A percentile compares a stretch with the other conserved stretches of the same genome.
These are phyloP conservation scores for Zygotorulaspora danielsina DNA, from an alignment of 805 yeast species.

Conservation along the genomic window DNA sequence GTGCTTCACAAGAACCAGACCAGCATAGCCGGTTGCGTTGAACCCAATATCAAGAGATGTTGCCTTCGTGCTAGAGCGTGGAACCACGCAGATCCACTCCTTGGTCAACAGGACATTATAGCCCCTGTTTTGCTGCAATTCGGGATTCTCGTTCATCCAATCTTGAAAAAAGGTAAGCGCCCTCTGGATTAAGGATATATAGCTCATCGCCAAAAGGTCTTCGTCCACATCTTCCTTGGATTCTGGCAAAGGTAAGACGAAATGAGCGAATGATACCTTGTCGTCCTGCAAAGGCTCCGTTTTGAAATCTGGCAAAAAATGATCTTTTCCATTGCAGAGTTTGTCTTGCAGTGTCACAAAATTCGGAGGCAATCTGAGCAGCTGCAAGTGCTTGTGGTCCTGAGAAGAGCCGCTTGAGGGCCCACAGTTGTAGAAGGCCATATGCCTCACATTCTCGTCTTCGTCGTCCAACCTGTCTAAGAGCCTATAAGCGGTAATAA, in stretches of 20 bases:
- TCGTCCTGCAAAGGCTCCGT: conserved; percentile 58
- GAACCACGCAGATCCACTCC: conserved; percentile 82
- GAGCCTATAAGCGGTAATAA: conserved; percentile 53
- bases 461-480: conserved; percentile 46
- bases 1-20: conserved; percentile 72
- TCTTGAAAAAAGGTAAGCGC: conserved; percentile 64
- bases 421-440: conserved; percentile 89
- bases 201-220: conserved; percentile 61
- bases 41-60: conserved; percentile 51
- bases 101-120: conserved; percentile 81
- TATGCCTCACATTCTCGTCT: conserved; percentile 46
- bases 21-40: conserved; percentile 78
- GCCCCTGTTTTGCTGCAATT: conserved; percentile 42
- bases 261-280: conserved; percentile 77
- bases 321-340: conserved; percentile 40
- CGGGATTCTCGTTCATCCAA: conserved; percentile 31
- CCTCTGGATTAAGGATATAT: conserved; percentile 68
- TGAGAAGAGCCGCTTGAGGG: conserved; percentile 90
- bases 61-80: conserved; percentile 59
- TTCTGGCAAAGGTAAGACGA: conserved; percentile 58
- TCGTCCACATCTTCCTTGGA: conserved; percentile 44
- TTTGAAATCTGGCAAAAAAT: conserved; percentile 51
- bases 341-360: conserved; percentile 56
- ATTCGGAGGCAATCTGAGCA: conserved; percentile 62
- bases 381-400: conserved; percentile 88